Evolutionary conservation across 2,329 filamentous ascomycete genomes (phyloP).

Genomic region (Exophiala lecanii-corni): DNA sequence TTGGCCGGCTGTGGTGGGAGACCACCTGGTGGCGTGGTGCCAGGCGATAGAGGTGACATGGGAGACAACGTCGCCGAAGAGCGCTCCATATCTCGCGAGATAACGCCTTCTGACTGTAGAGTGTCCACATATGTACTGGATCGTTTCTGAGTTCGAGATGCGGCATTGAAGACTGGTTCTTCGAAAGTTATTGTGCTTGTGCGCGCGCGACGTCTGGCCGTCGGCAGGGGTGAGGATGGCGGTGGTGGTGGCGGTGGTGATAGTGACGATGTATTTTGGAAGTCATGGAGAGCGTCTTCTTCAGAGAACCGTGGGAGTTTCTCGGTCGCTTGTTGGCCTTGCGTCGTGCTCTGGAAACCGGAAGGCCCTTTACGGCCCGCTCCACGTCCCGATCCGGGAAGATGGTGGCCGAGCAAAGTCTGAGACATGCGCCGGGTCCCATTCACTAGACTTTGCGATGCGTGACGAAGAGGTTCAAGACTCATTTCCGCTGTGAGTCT

Average conservation of each 20-base stretch:
- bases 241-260: too few species aligned
- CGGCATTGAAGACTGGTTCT: too few species aligned
- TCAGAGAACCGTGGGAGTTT: too few species aligned
- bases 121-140: too few species aligned
- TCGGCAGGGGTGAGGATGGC: neutral
- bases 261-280: too few species aligned
- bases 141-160: too few species aligned
- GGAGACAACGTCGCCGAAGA: neutral
- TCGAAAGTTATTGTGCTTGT: conserved; percentile 20
- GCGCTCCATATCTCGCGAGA: neutral
- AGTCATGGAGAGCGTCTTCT: too few species aligned
- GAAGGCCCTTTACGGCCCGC: neutral
- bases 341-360: too few species aligned
- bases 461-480: conserved; percentile 10
- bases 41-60: neutral
- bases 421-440: conserved; percentile 18
- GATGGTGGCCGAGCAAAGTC: conserved; percentile 9
- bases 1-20: neutral
- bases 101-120: conserved; percentile 2
- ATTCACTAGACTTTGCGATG: conserved; percentile 13
- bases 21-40: neutral
- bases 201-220: conserved; percentile 1
- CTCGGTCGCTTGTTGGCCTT: too few species aligned
- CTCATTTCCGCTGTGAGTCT: conserved; percentile 15
- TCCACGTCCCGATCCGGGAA: conserved; percentile 5